These are phyloP conservation scores for Colletotrichum lini DNA, from an alignment of 2,329 filamentous ascomycete species.

Conservation along the genomic window DNA sequence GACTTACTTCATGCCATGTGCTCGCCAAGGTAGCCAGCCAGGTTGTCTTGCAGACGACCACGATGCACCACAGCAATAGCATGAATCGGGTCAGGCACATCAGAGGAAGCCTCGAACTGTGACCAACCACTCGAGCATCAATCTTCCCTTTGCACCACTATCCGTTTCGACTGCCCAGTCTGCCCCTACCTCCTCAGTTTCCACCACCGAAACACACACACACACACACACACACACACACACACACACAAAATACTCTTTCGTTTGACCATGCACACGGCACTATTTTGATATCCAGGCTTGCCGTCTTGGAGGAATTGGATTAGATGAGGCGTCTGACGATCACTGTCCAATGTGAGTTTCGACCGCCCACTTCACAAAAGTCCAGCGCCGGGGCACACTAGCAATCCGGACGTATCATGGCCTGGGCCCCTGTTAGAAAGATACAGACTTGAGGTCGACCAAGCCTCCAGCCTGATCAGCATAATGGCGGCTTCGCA, in stretches of 20 bases:
- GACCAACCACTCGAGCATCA: background rate
- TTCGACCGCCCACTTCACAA: slow-evolving; percentile 8
- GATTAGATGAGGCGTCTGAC: slow-evolving; percentile 16
- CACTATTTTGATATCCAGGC: background rate
- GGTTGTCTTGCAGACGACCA: slow-evolving; percentile 5
- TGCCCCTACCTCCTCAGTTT: slow-evolving; percentile 20
- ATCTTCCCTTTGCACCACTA: slow-evolving; percentile 7
- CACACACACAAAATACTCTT: too few species aligned
- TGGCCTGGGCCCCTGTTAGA: background rate
- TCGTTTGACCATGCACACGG: slow-evolving; percentile 4
- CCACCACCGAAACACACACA: slow-evolving; percentile 7
- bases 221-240: too few species aligned
- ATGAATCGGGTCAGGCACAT: background rate
- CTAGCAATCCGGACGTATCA: background rate
- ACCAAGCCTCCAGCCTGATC: background rate
- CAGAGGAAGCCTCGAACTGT: background rate
- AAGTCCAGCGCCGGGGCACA: background rate
- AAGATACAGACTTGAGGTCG: background rate
- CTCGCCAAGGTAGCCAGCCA: background rate
- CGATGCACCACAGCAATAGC: background rate
- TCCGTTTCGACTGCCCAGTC: background rate
- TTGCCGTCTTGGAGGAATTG: slow-evolving; percentile 14
- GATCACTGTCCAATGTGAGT: slow-evolving; percentile 27
- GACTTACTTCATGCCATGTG: slow-evolving; percentile 10
- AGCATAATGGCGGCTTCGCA: slow-evolving; percentile 5